These are phyloP conservation scores for Coniochaeta hoffmannii DNA, from an alignment of 2,329 filamentous ascomycete species.

Conservation along the genomic window DNA sequence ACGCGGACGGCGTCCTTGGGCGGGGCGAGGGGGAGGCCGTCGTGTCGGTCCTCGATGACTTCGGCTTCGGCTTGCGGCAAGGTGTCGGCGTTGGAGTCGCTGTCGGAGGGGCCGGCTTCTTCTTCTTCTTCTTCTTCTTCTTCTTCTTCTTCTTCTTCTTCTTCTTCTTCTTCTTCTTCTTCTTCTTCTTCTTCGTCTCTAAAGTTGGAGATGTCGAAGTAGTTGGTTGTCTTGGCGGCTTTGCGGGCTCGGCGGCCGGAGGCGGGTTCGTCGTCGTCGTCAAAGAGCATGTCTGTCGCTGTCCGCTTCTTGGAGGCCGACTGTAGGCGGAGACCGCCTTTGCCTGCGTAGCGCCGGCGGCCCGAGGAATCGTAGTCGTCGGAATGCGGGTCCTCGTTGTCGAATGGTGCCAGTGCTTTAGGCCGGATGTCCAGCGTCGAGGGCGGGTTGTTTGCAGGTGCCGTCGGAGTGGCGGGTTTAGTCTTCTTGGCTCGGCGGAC, in stretches of 20 bases:
- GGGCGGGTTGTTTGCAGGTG: constrained; percentile 7
- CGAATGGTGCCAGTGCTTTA: background rate
- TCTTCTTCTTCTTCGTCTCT: constrained; percentile 18
- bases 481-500: constrained; percentile 13
- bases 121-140: constrained; percentile 17
- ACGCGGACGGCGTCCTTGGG: constrained; percentile 28
- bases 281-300: constrained; percentile 19
- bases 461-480: background rate
- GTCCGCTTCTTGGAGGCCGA: constrained; percentile 36
- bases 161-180: constrained; percentile 16
- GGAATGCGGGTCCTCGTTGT: constrained; percentile 13
- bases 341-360: constrained; percentile 30
- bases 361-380: constrained; percentile 12
- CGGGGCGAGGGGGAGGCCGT: constrained; percentile 8
- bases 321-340: constrained; percentile 33
- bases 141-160: constrained; percentile 17
- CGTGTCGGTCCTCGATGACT: background rate
- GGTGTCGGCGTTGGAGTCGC: constrained; percentile 8
- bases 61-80: background rate
- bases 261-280: constrained; percentile 11
- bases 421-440: background rate
- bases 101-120: constrained; percentile 9
- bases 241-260: constrained; percentile 22
- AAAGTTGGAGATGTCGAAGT: constrained; percentile 22
- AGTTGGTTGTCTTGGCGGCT: constrained; percentile 25